Evolutionary conservation across 176 grass and related monocot genomes (phyloP).

Genomic region (Musa troglodytarum): DNA sequence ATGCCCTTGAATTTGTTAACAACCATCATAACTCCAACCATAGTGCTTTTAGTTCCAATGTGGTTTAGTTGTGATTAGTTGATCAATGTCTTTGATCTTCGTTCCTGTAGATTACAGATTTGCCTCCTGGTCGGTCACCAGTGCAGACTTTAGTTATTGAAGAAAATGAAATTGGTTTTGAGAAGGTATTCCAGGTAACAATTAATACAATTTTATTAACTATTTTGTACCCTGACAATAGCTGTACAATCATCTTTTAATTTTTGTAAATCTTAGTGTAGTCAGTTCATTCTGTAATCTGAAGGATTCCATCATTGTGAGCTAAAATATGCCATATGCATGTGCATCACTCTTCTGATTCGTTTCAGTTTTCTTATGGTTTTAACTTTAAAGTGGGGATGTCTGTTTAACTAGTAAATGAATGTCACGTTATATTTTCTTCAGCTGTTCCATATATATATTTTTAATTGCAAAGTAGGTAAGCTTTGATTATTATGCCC

Average conservation of each 20-base stretch:
- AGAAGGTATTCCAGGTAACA: slow-evolving; percentile 76
- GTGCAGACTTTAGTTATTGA: slow-evolving; percentile 73
- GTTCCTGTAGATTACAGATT: slow-evolving; percentile 63
- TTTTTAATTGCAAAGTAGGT: no score
- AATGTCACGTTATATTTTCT: no score
- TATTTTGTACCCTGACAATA: slow-evolving; percentile 13
- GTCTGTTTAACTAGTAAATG: no score
- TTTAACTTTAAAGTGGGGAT: no score
- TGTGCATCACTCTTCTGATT: no score
- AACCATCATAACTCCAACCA: neutral
- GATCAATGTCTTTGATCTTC: neutral
- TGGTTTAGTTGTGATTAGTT: neutral
- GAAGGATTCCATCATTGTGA: no score
- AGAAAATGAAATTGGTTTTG: slow-evolving; percentile 75
- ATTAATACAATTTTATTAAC: neutral
- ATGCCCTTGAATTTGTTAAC: neutral
- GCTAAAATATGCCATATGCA: no score
- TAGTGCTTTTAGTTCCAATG: neutral
- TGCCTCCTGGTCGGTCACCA: slow-evolving; percentile 80
- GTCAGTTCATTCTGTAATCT: no score
- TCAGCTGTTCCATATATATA: no score
- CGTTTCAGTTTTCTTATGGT: no score
- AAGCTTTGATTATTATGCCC: no score
- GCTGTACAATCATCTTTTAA: neutral
- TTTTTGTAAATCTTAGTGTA: neutral